Evolutionary conservation across 306 rosid species (phyloP), one percentile per base, ranked within the genome.

Genomic region (Lathyrus sativus): DNA sequence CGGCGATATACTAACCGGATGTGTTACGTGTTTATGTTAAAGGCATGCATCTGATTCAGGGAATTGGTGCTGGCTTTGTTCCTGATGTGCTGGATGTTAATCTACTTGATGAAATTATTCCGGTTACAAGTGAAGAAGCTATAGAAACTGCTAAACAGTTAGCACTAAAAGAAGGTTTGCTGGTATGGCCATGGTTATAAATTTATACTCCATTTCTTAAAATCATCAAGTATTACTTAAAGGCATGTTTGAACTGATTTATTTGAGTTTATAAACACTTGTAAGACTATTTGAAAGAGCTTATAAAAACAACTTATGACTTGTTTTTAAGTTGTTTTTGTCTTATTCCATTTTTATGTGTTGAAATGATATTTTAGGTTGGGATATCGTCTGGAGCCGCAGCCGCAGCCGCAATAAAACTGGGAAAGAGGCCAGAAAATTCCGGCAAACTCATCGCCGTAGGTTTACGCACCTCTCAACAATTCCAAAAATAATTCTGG

Each of bases 351-450:
- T 13, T 2, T 17, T 11, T 49, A 6, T 49, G 3, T 28, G 17
- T 2, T 29, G 67, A 14, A 68, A 44, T 22, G 7, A 37, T 38
- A 24, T 46, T 75, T 33, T 51, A 86, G 91, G 86, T 82, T 51
- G 91, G 91, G 22, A 75, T 89, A 62, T 89, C 96, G 33, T 89
- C 91, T 3, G 91, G 96, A 66, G 91, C 89, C 11, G 86, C 88
- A 0, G 81, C 88, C 0, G 86, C 83, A 0, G 90, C 88, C 7
- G 88, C 83, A 41, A 57, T 89, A 8, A 83, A 73, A 74, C 15
- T 89, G 65, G 80, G 71, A 70, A 69, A 76, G 66, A 62, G 75
- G 26, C 80, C 76, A 12, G 71, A 76, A 62, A 68, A 76, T 44
- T 5, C 61, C 0, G 87, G 88, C 53, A 89, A 86, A 74, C 90